Evolutionary conservation across 495 filamentous ascomycete genomes (phyloP).

Genomic region (Hyaloscypha hepaticicola): DNA sequence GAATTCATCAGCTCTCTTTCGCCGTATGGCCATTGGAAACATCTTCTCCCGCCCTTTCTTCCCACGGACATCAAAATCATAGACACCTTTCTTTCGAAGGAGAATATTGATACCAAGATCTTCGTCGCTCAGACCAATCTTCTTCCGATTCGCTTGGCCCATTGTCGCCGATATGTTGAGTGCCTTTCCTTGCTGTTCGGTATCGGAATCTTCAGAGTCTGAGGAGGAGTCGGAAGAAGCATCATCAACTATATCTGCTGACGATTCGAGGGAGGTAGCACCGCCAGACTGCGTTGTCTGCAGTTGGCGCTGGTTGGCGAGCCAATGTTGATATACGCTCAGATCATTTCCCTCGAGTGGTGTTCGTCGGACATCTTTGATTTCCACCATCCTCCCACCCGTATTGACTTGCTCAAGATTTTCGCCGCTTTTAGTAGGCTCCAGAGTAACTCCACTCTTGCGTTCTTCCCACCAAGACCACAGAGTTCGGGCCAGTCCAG

Average conservation of each 20-base stretch:
- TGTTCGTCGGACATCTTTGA: constrained; percentile 58
- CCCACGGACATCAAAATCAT: constrained; percentile 89
- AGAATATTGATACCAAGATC: constrained; percentile 90
- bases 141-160: constrained; percentile 75
- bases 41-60: constrained; percentile 92
- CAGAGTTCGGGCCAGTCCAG: constrained; percentile 55
- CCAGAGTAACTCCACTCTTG: constrained; percentile 59
- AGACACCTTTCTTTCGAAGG: constrained; percentile 79
- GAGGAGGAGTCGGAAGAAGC: constrained; percentile 74
- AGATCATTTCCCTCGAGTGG: constrained; percentile 73
- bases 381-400: constrained; percentile 58
- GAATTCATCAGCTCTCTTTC: constrained; percentile 84
- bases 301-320: constrained; percentile 76
- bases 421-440: constrained; percentile 55
- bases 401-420: constrained; percentile 63
- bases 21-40: constrained; percentile 81
- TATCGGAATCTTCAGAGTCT: constrained; percentile 84
- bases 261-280: constrained; percentile 61
- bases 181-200: constrained; percentile 87
- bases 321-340: constrained; percentile 81
- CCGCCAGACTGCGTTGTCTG: constrained; percentile 72
- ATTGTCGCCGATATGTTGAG: constrained; percentile 83
- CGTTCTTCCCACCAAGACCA: constrained; percentile 75
- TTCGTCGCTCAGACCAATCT: constrained; percentile 76
- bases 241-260: constrained; percentile 81